Evolutionary conservation across 2,329 filamentous ascomycete genomes (phyloP).

Genomic region (Aureobasidium sp.): DNA sequence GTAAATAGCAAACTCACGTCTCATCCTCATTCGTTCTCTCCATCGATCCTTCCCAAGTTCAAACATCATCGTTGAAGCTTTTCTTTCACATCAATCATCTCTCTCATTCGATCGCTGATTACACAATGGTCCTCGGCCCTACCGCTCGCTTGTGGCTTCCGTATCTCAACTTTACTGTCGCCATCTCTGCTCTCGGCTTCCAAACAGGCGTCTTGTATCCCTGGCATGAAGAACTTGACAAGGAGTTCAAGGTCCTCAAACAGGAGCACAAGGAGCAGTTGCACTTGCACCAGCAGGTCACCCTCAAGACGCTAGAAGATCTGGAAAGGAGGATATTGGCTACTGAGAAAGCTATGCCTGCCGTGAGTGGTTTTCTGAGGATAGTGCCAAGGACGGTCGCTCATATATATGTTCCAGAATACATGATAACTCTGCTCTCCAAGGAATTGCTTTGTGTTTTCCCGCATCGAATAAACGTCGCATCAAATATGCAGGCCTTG

Average conservation of each 20-base stretch:
- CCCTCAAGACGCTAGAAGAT: constrained; percentile 7
- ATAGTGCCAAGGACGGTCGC: background rate
- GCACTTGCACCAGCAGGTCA: constrained; percentile 14
- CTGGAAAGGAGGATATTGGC: background rate
- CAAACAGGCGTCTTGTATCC: constrained; percentile 25
- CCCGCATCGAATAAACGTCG: no score
- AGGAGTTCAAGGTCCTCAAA: constrained; percentile 22
- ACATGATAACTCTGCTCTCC: background rate
- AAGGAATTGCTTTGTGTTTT: no score
- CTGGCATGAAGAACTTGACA: constrained; percentile 24
- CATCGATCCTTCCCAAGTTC: background rate
- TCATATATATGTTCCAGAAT: background rate
- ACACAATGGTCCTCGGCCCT: constrained; percentile 20
- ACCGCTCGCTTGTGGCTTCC: constrained; percentile 21
- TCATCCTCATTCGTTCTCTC: background rate
- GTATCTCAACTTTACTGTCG: constrained; percentile 23
- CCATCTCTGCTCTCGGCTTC: constrained; percentile 22
- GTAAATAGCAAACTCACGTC: no score
- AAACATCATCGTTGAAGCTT: no score
- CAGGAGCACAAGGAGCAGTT: constrained; percentile 20
- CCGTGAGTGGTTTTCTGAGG: background rate
- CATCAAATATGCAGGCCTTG: no score
- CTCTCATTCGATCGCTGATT: background rate
- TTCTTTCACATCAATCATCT: background rate
- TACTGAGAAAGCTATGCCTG: constrained; percentile 11